Percentiles rank a stretch among this genome's conserved stretches.
These are phyloP conservation scores for Phoma herbarum DNA, from an alignment of 2,329 filamentous ascomycete genomes.

Conservation along the genomic window DNA sequence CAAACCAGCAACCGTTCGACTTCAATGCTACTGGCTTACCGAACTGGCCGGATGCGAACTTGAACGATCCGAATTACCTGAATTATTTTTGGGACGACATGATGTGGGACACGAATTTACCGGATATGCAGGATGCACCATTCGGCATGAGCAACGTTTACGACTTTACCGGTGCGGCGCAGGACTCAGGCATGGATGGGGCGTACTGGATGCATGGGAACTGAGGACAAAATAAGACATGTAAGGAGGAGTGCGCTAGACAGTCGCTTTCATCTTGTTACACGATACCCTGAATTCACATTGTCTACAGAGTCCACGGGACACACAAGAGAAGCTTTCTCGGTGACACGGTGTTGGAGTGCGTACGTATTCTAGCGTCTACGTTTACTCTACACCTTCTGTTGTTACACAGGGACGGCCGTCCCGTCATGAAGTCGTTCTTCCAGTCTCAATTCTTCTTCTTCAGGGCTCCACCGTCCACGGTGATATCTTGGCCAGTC, in stretches of 20 bases:
- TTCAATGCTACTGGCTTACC: constrained; percentile 40
- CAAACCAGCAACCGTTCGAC: constrained; percentile 31
- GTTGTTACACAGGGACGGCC: not conserved
- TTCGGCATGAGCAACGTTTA: constrained; percentile 47
- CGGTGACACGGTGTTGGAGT: too few species aligned
- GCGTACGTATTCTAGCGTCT: not conserved
- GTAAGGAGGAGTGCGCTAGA: constrained; percentile 3
- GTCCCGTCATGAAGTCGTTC: not conserved
- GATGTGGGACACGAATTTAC: constrained; percentile 54
- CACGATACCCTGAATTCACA: constrained; percentile 13
- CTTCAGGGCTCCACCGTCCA: constrained; percentile 49
- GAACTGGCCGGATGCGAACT: constrained; percentile 35
- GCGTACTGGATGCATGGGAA: constrained; percentile 51
- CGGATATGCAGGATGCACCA: constrained; percentile 50
- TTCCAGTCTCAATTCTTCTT: constrained; percentile 40
- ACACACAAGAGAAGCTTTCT: not conserved
- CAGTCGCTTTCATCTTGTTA: constrained; percentile 6
- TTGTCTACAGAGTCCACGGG: not conserved
- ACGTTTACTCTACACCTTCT: not conserved
- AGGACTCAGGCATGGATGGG: constrained; percentile 42
- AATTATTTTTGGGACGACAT: constrained; percentile 54
- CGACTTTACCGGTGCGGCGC: constrained; percentile 46
- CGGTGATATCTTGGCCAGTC: constrained; percentile 50
- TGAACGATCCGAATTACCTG: constrained; percentile 41
- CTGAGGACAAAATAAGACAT: constrained; percentile 18